Evolutionary conservation across 192 early-diverging fungal genomes (phyloP).

Genomic region (Coemansia sp.): DNA sequence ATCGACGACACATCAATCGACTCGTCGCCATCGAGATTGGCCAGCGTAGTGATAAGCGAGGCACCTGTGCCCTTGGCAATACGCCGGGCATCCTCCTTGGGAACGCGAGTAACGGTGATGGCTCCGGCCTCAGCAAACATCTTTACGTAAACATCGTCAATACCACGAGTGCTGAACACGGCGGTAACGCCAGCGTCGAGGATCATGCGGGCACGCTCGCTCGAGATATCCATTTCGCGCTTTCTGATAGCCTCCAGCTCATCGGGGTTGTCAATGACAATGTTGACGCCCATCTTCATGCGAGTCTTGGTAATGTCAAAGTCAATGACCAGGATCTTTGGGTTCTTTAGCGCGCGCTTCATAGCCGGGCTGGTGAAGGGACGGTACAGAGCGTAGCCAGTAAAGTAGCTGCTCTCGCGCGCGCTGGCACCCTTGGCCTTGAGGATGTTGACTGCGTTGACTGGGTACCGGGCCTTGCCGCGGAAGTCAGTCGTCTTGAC

Average conservation of each 20-base stretch:
- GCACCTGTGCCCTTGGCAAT: constrained; percentile 98
- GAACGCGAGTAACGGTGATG: constrained; percentile 93
- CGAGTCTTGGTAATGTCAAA: constrained; percentile 98
- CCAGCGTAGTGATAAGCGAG: constrained; percentile 90
- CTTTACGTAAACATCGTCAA: constrained; percentile 99
- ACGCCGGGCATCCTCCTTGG: constrained; percentile 96
- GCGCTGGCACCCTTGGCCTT: constrained; percentile 97
- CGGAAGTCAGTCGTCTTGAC: constrained; percentile 86
- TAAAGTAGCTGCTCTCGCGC: constrained; percentile 83
- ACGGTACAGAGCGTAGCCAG: constrained; percentile 97
- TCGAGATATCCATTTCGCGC: constrained; percentile 95
- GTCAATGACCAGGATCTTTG: constrained; percentile 97
- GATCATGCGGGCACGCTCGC: constrained; percentile 95
- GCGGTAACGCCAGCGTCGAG: constrained; percentile 95
- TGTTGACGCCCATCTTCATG: constrained; percentile 98
- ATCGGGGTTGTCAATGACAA: constrained; percentile 98
- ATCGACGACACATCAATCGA: constrained; percentile 89
- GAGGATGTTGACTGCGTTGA: constrained; percentile 96
- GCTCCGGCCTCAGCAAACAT: constrained; percentile 98
- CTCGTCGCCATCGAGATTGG: constrained; percentile 98
- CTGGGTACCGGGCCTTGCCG: constrained; percentile 90
- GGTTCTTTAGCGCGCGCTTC: constrained; percentile 81
- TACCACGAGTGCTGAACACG: constrained; percentile 97
- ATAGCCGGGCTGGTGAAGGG: constrained; percentile 97
- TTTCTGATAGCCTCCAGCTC: constrained; percentile 94